Evolutionary conservation across 2,329 filamentous ascomycete genomes (phyloP).

Genomic region (Ophiocordyceps camponoti-saundersi): DNA sequence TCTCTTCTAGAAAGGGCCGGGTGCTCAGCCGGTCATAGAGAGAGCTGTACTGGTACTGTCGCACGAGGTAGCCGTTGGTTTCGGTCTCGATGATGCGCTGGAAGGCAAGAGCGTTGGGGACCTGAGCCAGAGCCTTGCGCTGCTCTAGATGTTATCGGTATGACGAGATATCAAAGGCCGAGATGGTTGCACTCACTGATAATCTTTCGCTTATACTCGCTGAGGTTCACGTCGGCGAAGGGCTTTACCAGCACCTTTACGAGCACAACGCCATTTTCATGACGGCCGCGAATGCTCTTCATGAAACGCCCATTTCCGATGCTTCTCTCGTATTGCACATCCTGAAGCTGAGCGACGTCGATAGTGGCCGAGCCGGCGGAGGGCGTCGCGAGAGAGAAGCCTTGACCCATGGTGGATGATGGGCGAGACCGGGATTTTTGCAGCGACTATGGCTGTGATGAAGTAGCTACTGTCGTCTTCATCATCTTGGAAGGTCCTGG

Average conservation of each 20-base stretch:
- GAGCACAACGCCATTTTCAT: constrained; percentile 79
- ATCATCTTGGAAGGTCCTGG: neutral
- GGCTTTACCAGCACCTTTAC: constrained; percentile 94
- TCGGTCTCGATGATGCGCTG: constrained; percentile 84
- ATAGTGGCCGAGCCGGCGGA: constrained; percentile 86
- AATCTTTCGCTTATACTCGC: constrained; percentile 61
- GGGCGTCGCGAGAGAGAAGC: constrained; percentile 83
- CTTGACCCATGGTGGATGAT: constrained; percentile 63
- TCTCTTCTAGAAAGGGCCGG: constrained; percentile 86
- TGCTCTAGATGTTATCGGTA: constrained; percentile 40
- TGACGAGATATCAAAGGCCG: neutral
- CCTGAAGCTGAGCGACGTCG: constrained; percentile 79
- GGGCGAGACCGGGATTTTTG: neutral
- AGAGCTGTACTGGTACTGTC: constrained; percentile 91
- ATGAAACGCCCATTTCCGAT: constrained; percentile 88
- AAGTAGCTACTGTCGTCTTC: neutral
- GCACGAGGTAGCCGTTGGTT: constrained; percentile 79
- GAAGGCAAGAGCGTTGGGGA: constrained; percentile 83
- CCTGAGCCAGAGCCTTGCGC: constrained; percentile 57
- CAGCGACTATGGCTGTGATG: neutral
- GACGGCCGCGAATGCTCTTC: constrained; percentile 84
- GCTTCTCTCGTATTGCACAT: constrained; percentile 81
- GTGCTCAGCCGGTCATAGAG: constrained; percentile 95
- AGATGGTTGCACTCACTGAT: constrained; percentile 35
- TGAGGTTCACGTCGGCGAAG: constrained; percentile 64